Conservation (phyloP, 2,329 filamentous ascomycete genomes). For the Capronia coronata region DNA sequence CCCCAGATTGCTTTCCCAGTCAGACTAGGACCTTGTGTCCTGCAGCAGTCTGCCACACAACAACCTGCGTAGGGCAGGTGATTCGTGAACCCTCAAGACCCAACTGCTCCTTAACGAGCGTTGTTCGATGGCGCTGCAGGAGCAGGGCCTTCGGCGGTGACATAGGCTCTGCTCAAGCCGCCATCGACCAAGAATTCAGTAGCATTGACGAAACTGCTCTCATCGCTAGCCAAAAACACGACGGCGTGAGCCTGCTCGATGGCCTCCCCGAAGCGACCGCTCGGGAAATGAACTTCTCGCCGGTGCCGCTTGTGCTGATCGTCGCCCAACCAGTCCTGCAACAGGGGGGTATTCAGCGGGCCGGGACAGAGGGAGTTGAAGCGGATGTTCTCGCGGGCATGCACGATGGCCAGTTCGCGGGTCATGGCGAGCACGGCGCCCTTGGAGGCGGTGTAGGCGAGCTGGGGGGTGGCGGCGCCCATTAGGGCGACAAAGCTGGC, state of each 20-base stretch:
- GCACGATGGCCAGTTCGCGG: slow-evolving; percentile 78
- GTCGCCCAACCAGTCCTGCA: slow-evolving; percentile 90
- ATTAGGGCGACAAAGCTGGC: slow-evolving; percentile 28
- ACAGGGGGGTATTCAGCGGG: slow-evolving; percentile 81
- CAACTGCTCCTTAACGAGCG: slow-evolving; percentile 9
- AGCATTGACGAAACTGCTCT: slow-evolving; percentile 83
- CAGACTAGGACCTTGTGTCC: neutral
- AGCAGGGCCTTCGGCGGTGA: slow-evolving; percentile 55
- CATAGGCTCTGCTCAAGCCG: slow-evolving; percentile 89
- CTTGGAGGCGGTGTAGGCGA: slow-evolving; percentile 87
- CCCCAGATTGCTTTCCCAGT: too few species aligned
- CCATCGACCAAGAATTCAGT: slow-evolving; percentile 93
- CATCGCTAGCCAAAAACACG: slow-evolving; percentile 78
- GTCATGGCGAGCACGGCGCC: slow-evolving; percentile 87
- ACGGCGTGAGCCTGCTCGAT: slow-evolving; percentile 88
- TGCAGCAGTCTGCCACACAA: too few species aligned
- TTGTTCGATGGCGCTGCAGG: slow-evolving; percentile 48
- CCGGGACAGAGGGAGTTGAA: slow-evolving; percentile 90
- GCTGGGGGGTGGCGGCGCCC: slow-evolving; percentile 28
- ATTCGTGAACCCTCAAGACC: too few species aligned
- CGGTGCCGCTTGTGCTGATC: slow-evolving; percentile 73
- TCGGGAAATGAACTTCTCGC: slow-evolving; percentile 83
- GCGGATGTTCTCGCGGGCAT: slow-evolving; percentile 79
- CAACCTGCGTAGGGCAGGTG: too few species aligned
- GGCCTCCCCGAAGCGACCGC: slow-evolving; percentile 84